A percentile compares a stretch with the other conserved stretches of the same genome.
Evolutionary conservation across 306 rosid species (phyloP).

Genomic region (Glycine latifolia): DNA sequence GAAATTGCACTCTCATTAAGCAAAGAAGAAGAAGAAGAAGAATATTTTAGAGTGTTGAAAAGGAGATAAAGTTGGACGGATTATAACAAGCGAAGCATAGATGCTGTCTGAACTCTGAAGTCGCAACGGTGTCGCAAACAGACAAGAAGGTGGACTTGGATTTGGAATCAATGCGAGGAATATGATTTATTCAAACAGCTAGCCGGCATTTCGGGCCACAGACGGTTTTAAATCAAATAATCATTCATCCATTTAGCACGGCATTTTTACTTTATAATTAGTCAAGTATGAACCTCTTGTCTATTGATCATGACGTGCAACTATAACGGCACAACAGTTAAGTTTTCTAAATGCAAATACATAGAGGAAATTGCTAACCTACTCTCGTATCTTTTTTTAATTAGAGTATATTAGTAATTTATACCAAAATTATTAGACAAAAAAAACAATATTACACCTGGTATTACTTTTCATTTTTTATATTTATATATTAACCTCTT

Average conservation of each 20-base stretch:
- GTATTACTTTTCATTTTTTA: too few species aligned
- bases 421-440: too few species aligned
- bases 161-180: not conserved
- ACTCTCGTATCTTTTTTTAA: too few species aligned
- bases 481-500: too few species aligned
- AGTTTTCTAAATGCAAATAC: too few species aligned
- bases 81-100: not conserved
- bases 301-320: too few species aligned
- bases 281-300: not conserved
- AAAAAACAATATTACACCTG: too few species aligned
- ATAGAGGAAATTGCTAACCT: too few species aligned
- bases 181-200: not conserved
- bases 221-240: not conserved
- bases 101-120: not conserved
- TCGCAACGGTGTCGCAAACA: not conserved
- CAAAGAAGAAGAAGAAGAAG: not conserved
- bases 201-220: conserved; percentile 4
- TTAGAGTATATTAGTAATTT: too few species aligned
- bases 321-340: too few species aligned
- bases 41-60: not conserved
- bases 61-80: not conserved
- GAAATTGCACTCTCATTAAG: not conserved
- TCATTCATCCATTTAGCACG: not conserved
- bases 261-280: not conserved
- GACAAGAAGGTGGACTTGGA: conserved; percentile 15